A percentile compares a stretch with the other conserved stretches of the same genome.
phyloP scores from a whole-genome alignment of 2,329 filamentous ascomycete genomes.

The Penicillium sp. region DNA sequence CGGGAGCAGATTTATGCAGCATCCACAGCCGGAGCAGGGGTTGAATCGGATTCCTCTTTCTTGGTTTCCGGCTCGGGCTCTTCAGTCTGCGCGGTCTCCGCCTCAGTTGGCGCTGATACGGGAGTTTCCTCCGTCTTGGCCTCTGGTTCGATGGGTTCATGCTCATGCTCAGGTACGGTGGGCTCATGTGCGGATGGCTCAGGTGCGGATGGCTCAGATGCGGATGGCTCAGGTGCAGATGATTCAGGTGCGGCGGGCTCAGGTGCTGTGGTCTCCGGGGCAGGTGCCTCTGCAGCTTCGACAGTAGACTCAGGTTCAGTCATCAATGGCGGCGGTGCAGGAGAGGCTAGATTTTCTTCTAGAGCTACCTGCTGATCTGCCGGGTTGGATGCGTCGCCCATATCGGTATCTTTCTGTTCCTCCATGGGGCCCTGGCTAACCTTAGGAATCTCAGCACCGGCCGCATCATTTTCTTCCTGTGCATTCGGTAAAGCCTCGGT shows the following conservation, averaged over 20 bases:
- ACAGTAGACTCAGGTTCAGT: not conserved
- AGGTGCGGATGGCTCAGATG: not conserved
- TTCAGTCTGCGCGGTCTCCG: not conserved
- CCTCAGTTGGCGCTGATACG: not conserved
- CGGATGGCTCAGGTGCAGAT: not conserved
- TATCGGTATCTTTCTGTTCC: conserved; percentile 12
- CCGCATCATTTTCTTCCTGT: not conserved
- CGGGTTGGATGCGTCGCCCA: conserved; percentile 7
- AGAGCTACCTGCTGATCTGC: not conserved
- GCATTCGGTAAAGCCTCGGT: not conserved
- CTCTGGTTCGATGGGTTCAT: not conserved
- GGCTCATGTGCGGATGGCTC: not conserved
- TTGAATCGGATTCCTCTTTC: conserved; percentile 8
- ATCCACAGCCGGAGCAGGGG: conserved; percentile 1
- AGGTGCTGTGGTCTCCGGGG: not conserved
- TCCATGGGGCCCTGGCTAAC: not conserved
- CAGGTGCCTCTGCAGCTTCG: no score
- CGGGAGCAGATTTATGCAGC: conserved; percentile 1
- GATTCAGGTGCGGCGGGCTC: not conserved
- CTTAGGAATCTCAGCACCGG: not conserved
- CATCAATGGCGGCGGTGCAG: not conserved
- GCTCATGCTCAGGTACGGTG: not conserved
- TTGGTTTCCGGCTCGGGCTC: not conserved
- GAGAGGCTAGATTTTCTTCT: conserved; percentile 4
- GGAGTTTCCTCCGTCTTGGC: not conserved